phyloP scores from a whole-genome alignment of 371 early-diverging fungal genomes.

The Actinomucor elegans region DNA sequence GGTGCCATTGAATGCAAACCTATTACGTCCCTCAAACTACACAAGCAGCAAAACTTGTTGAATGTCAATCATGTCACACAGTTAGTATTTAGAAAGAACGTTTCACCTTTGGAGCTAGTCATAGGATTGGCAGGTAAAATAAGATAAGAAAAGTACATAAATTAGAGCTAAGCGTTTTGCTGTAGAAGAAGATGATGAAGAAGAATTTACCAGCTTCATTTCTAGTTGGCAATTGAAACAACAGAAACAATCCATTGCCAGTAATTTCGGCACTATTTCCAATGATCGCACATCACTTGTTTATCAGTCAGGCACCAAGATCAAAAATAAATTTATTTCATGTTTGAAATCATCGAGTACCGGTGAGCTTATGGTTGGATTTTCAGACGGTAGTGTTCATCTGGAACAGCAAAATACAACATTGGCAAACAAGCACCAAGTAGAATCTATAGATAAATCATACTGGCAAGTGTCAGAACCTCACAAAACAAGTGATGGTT shows the following conservation, averaged over 20 bases:
- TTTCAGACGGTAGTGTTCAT: slow-evolving; percentile 47
- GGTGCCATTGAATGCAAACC: slow-evolving; percentile 15
- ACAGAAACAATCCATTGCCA: slow-evolving; percentile 3
- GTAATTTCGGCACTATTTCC: slow-evolving; percentile 7
- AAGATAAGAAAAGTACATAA: no score
- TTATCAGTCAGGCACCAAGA: slow-evolving; percentile 9
- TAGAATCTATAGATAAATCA: slow-evolving; percentile 4
- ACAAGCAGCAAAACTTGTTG: neutral
- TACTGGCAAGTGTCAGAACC: slow-evolving; percentile 27
- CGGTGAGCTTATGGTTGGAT: slow-evolving; percentile 31
- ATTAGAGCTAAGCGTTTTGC: no score
- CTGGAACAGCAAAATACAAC: slow-evolving; percentile 22
- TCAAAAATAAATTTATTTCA: slow-evolving; percentile 32
- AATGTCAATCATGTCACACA: slow-evolving; percentile 11
- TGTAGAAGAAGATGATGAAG: neutral
- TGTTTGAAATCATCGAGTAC: slow-evolving; percentile 13
- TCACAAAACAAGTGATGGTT: neutral
- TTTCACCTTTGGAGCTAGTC: slow-evolving; percentile 1
- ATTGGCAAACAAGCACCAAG: no score
- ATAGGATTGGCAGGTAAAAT: slow-evolving; percentile 19
- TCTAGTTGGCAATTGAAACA: slow-evolving; percentile 23
- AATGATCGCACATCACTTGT: neutral
- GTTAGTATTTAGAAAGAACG: slow-evolving; percentile 1
- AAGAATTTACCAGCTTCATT: slow-evolving; percentile 9
- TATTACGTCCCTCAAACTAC: neutral